Conservation (phyloP, 2,329 filamentous ascomycete species). For the Verticillium nonalfalfae region DNA sequence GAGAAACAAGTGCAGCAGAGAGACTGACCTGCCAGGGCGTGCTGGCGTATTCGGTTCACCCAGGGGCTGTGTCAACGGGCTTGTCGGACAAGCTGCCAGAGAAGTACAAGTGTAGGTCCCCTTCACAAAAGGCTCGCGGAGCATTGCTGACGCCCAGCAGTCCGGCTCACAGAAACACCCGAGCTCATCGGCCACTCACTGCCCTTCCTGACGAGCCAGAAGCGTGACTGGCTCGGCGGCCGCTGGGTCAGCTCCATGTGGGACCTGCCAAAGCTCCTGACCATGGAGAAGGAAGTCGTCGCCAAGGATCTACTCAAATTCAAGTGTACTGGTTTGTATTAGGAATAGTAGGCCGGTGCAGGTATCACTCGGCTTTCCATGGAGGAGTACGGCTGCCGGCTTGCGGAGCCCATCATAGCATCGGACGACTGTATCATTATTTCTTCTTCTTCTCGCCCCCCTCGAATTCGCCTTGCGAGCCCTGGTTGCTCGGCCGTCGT, state of each 20-base stretch:
- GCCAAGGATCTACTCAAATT: conserved; percentile 8
- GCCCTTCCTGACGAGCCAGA: conserved; percentile 6
- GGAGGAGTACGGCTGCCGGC: too few species aligned
- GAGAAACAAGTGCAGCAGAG: not conserved
- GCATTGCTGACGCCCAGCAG: not conserved
- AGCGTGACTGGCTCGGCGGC: conserved; percentile 8
- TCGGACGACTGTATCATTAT: not conserved
- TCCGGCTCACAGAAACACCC: conserved; percentile 11
- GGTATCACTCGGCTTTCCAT: too few species aligned
- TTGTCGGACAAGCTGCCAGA: conserved; percentile 9
- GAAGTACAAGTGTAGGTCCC: conserved; percentile 4
- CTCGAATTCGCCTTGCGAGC: too few species aligned
- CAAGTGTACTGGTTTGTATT: conserved; percentile 7
- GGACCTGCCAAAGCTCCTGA: conserved; percentile 7
- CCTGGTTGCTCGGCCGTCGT: too few species aligned
- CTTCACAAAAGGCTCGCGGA: not conserved
- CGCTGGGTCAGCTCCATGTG: conserved; percentile 12
- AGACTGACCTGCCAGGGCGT: conserved; percentile 22
- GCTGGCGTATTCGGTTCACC: conserved; percentile 31
- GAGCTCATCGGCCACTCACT: conserved; percentile 10
- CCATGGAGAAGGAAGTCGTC: conserved; percentile 5
- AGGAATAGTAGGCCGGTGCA: not conserved
- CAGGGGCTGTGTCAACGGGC: conserved; percentile 30
- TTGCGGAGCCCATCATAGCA: not conserved
- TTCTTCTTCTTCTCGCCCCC: too few species aligned